A percentile compares a stretch with the other conserved stretches of the same genome.
Evolutionary conservation across 169 alveolate species (phyloP).

Genomic region (Toxoplasma gondii): DNA sequence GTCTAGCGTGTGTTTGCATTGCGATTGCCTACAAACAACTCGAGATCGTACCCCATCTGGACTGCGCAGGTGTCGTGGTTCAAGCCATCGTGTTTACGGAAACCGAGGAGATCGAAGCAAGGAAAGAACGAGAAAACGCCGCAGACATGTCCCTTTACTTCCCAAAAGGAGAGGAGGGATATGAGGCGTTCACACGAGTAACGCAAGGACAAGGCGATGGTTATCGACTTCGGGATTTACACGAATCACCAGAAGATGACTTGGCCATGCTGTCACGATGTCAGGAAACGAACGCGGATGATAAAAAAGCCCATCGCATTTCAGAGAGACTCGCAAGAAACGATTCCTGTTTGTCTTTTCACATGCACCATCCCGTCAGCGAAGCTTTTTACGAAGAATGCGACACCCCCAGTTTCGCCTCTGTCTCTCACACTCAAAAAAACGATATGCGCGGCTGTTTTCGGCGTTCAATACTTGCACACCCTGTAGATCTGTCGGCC

Average conservation of each 20-base stretch:
- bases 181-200: no score
- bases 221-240: no score
- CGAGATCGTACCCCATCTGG: conserved; percentile 50
- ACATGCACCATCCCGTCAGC: background rate
- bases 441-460: no score
- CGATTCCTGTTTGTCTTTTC: background rate
- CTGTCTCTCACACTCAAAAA: background rate
- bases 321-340: no score
- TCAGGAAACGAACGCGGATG: no score
- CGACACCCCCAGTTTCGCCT: background rate
- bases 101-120: background rate
- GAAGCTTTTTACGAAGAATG: background rate
- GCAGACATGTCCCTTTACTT: background rate
- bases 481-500: background rate
- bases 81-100: background rate
- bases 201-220: no score
- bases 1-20: conserved; percentile 58
- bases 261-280: no score
- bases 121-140: background rate
- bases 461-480: background rate
- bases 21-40: conserved; percentile 49
- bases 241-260: no score
- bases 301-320: no score
- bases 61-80: conserved; percentile 14
- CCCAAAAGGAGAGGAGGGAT: background rate